A percentile compares a stretch with the other conserved stretches of the same genome.
Conservation (phyloP, 768 basidiomycete genomes). For the Rhodotorula kratochvilovae region DNA sequence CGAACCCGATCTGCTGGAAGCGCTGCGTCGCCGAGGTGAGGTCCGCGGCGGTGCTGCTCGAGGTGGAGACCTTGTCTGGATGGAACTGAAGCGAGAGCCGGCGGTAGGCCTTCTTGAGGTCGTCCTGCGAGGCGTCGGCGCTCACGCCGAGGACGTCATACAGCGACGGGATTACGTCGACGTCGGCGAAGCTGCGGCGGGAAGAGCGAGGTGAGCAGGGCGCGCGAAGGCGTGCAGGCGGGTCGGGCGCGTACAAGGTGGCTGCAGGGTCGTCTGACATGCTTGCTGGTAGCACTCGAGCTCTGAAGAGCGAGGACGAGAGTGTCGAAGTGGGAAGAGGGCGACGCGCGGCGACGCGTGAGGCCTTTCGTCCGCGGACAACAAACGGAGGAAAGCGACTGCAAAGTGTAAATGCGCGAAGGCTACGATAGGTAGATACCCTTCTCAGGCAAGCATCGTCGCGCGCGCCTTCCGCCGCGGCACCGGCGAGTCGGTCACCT, state of each 20-base stretch:
- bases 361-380: neutral
- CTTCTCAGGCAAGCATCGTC: neutral
- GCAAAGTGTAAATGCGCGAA: too few relatives aligned
- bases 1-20: slow-evolving; percentile 83
- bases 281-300: neutral
- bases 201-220: neutral
- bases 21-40: slow-evolving; percentile 66
- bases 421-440: neutral
- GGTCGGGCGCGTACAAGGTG: slow-evolving; percentile 16
- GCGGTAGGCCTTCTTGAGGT: slow-evolving; percentile 59
- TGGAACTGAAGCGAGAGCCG: slow-evolving; percentile 74
- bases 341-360: neutral
- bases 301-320: too few relatives aligned
- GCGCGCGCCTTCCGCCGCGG: slow-evolving; percentile 1
- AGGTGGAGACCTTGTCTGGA: slow-evolving; percentile 73
- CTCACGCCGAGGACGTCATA: slow-evolving; percentile 35
- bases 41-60: slow-evolving; percentile 57
- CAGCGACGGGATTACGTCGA: slow-evolving; percentile 28
- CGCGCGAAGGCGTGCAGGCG: too few relatives aligned
- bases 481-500: slow-evolving; percentile 7
- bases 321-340: neutral
- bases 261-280: slow-evolving; percentile 22
- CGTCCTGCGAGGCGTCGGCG: slow-evolving; percentile 9
- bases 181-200: slow-evolving; percentile 22
- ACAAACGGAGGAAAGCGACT: neutral